Evolutionary conservation across 2,329 filamentous ascomycete species (phyloP), one percentile per base, ranked within the genome.

Genomic region (Coniochaeta prunicola): DNA sequence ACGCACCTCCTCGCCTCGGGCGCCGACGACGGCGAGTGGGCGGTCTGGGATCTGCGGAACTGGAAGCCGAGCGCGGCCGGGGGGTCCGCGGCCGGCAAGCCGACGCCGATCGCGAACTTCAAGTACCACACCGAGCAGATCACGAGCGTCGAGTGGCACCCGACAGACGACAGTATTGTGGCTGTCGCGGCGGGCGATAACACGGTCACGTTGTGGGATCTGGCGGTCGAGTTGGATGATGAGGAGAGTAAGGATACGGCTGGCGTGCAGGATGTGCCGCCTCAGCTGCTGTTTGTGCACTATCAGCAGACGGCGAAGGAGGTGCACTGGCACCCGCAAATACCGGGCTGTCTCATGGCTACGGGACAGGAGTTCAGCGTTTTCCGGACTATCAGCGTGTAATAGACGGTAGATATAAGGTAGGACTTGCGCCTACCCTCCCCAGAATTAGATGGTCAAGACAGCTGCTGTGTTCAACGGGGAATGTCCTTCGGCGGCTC

Each of bases 301-400:
- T 97, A 96, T 72, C 91, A 96, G 78, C 89, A 96, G 68, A 87
- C 91, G 66, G 92, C 92, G 59, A 97, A 97, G 83, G 94, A 99
- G 76, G 77, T 92, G 38, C 94, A 99, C 76, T 99, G 94, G 93
- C 93, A 97, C 76, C 90, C 89, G 34, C 94, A 99, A 77, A 96
- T 97, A 71, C 90, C 91, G 0, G 94, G 94, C 31, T 87, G 86
- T 34, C 76, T 97, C 61, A 87, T 97, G 75, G 92, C 91, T 1
- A 99, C 94, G 0, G 94, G 94, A 10, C 89, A 92, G 68, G 87
- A 87, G 74, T 97, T 99, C 74, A 90, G 88, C 69, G 86, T 92
- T 55, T 90, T 92, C 75, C 87, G 89, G 72, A 92, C 90, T 1
- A 93, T 93, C 69, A 91, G 88, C 71, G 89, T 92, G 59, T 92